Evolutionary conservation across 2,329 filamentous ascomycete species (phyloP).

Genomic region (Dactylellina leptospora): DNA sequence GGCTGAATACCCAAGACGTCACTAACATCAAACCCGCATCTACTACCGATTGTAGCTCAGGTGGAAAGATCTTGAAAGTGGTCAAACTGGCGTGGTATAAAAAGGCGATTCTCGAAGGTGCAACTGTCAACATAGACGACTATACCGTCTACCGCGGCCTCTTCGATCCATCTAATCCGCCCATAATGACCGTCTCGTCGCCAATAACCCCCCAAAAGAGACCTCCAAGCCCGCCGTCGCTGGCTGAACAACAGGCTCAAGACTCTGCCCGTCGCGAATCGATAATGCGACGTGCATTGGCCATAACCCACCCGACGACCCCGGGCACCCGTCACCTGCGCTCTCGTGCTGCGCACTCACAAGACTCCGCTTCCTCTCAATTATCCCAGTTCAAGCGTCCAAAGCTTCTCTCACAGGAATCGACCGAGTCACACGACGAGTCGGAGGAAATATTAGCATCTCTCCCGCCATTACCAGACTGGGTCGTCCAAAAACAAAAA

Average conservation of each 20-base stretch:
- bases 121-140: constrained; percentile 63
- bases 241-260: constrained; percentile 25
- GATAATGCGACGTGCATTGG: constrained; percentile 59
- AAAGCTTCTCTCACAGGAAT: constrained; percentile 68
- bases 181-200: constrained; percentile 24
- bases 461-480: constrained; percentile 73
- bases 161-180: constrained; percentile 34
- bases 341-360: too few species aligned
- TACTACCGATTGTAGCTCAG: background rate
- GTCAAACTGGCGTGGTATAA: constrained; percentile 70
- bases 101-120: constrained; percentile 64
- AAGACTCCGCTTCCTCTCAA: constrained; percentile 51
- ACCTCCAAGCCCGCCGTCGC: constrained; percentile 17
- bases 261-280: constrained; percentile 50
- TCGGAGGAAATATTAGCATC: constrained; percentile 67
- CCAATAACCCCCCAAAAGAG: constrained; percentile 24
- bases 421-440: constrained; percentile 80
- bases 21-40: constrained; percentile 8
- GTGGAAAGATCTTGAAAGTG: constrained; percentile 62
- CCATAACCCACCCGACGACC: constrained; percentile 29
- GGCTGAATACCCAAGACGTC: constrained; percentile 68
- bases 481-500: constrained; percentile 57
- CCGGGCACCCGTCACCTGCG: constrained; percentile 57
- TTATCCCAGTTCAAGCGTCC: constrained; percentile 59
- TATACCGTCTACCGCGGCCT: constrained; percentile 68